Percentiles rank a stretch among this genome's conserved stretches.
phyloP scores from a whole-genome alignment of 148 eudicot species.

The Heliosperma pusillum region DNA sequence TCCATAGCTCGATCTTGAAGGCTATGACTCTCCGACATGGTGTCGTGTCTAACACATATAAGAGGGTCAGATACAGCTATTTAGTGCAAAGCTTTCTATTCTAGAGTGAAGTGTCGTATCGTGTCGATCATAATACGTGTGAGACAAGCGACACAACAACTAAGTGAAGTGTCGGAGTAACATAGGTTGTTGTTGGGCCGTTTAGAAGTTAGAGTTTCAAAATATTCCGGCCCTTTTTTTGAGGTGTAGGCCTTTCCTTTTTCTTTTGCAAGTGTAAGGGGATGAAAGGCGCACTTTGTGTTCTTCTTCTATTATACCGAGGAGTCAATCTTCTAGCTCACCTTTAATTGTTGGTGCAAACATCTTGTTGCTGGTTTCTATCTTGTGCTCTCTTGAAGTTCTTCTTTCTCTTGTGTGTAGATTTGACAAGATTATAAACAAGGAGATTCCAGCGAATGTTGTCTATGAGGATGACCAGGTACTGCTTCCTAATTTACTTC shows the following conservation, averaged over 20 bases:
- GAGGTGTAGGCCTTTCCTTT: neutral
- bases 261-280: neutral
- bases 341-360: neutral
- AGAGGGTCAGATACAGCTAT: too few relatives aligned
- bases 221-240: neutral
- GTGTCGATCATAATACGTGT: too few relatives aligned
- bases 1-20: neutral
- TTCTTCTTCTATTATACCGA: neutral
- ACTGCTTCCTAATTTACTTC: slow-evolving; percentile 5
- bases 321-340: too few relatives aligned
- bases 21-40: too few relatives aligned
- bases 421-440: slow-evolving; percentile 89
- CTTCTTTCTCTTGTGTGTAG: slow-evolving; percentile 35
- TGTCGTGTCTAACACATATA: too few relatives aligned
- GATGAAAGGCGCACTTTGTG: neutral
- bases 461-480: slow-evolving; percentile 96
- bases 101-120: too few relatives aligned
- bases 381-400: neutral
- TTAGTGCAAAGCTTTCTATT: too few relatives aligned
- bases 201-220: neutral
- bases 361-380: neutral
- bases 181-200: too few relatives aligned
- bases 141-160: too few relatives aligned
- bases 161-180: too few relatives aligned
- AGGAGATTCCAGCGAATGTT: slow-evolving; percentile 78